Evolutionary conservation across 2,329 filamentous ascomycete genomes (phyloP), one percentile per base, ranked within the genome.

Genomic region (Fusarium stilboides): DNA sequence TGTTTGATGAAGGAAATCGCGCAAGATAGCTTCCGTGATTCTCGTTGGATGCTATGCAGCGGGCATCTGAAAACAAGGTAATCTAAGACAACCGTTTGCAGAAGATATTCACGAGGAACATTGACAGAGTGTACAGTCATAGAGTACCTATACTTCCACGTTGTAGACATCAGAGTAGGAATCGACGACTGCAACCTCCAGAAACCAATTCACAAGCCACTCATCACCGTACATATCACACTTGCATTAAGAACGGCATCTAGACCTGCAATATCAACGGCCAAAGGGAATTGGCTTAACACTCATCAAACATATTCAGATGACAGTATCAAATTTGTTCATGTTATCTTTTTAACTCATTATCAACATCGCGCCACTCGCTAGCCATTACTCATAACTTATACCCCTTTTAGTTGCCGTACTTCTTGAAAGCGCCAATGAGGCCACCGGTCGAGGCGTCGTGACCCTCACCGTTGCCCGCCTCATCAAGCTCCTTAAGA

Each of bases 381-480:
- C 65, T 57, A 24, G 20, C 57, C 33, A 12, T 68, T 51, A 68
- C 45, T 51, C 47, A 46, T 63, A 46, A 34, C 33, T 37, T 52
- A 47, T 53, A 46, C 53, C 45, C 52, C 56, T 68, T 84, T 81
- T 89, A 65, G 74, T 84, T 83, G 24, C 84, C 79, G 70, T 86
- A 89, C 84, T 91, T 90, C 91, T 97, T 97, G 86, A 98, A 99
- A 12, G 93, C 93, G 64, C 91, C 91, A 81, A 99, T 94, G 72
- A 99, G 86, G 28, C 94, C 93, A 69, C 90, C 93, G 13, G 96
- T 99, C 75, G 92, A 96, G 67, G 89, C 84, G 80, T 99, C 96
- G 82, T 99, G 96, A 61, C 87, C 88, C 62, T 84, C 84, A 56
- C 90, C 90, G 74, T 88, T 89, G 65, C 89, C 92, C n/a, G 87